phyloP scores from a whole-genome alignment of 129 eudicot genomes.

The Flaveria ramosissima region DNA sequence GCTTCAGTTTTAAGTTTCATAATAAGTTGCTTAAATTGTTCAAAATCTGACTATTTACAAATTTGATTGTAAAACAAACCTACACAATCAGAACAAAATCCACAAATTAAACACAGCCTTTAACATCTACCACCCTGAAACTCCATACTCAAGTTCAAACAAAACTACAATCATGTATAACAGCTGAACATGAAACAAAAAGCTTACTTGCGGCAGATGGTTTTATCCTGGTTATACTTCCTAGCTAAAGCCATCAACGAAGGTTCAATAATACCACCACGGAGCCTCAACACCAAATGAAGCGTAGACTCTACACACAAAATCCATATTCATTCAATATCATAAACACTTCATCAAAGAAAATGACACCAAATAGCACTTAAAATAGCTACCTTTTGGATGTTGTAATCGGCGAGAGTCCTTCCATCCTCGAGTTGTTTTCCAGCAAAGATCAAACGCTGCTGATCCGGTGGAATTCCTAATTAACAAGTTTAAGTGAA shows the following conservation, averaged over 20 bases:
- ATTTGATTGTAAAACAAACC: background rate
- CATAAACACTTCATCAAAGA: background rate
- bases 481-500: background rate
- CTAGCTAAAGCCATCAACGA: slow-evolving; percentile 68
- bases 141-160: background rate
- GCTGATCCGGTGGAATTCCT: slow-evolving; percentile 69
- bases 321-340: background rate
- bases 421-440: slow-evolving; percentile 69
- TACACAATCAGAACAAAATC: background rate
- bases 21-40: background rate
- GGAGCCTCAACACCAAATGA: slow-evolving; percentile 69
- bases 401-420: slow-evolving; percentile 64
- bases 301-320: slow-evolving; percentile 52
- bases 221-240: slow-evolving; percentile 65
- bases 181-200: background rate
- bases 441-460: slow-evolving; percentile 59
- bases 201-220: slow-evolving; percentile 66
- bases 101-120: background rate
- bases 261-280: slow-evolving; percentile 72
- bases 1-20: background rate
- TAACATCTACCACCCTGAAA: background rate
- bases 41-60: background rate
- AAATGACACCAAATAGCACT: no score
- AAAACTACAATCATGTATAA: background rate
- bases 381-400: slow-evolving; percentile 47